Evolutionary conservation across 1,139 yeast species (phyloP), one percentile per base, ranked within the genome.

Genomic region (Geotrichum cucujoidarum): DNA sequence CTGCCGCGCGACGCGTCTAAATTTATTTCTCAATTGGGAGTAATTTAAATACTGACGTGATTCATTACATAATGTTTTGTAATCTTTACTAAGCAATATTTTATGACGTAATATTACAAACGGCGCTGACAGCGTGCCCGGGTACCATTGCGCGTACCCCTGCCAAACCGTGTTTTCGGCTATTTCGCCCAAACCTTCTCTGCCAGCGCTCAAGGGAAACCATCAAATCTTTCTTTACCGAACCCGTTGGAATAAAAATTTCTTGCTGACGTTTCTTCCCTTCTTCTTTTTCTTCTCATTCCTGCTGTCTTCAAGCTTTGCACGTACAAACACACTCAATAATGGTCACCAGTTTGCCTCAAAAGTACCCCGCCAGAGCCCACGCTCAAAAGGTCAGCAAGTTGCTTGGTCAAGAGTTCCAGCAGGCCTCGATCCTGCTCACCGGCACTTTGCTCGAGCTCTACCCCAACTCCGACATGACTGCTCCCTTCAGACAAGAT

Each of bases 401-500:
- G 18, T 72, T 69, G 45, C 70, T 76, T 42, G 54, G 57, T 43
- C 52, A 47, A 13, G 38, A 44, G 43, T 24, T 43, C 49, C 5
- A 47, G 53, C 14, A 52, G 2, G 56, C 63, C 27, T 45, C 60
- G 3, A 67, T 83, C 53, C 83, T 83, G 58, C 68, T 90, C 33
- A 80, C 88, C 22, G 95, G 95, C 2, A 82, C 85, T 47, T 70
- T 70, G 47, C 65, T 74, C 31, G 81, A 77, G 56, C 66, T 75
- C 43, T 81, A 82, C 65, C 83, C 87, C 41, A 85, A 88, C 67
- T 80, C 89, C 60, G 98, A 92, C 67, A 89, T 83, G 58, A 72
- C 80, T 3, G 78, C 79, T 55, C 84, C 87, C 13, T 76, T 90
- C 59, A 80, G 96, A 69, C 98, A 92, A 66, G 84, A 87, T 66